Percentiles rank a stretch among this genome's conserved stretches.
These are phyloP conservation scores for Corrigiola litoralis DNA, from an alignment of 179 eudicot genomes.

Conservation along the genomic window DNA sequence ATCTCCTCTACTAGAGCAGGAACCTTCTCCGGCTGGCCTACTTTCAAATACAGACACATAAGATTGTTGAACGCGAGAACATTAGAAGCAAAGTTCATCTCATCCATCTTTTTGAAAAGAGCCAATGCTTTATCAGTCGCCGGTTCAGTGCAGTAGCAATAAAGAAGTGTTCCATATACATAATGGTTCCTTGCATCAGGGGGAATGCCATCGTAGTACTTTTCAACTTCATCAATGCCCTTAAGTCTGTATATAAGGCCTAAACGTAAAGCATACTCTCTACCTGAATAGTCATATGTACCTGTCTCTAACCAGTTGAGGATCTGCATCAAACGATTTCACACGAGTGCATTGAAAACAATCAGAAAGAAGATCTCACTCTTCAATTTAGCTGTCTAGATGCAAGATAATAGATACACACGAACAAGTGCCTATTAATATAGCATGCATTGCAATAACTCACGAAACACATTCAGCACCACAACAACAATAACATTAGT, in stretches of 20 bases:
- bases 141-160: slow-evolving; percentile 57
- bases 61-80: slow-evolving; percentile 45
- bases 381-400: no score
- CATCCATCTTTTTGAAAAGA: slow-evolving; percentile 57
- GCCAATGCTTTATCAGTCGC: slow-evolving; percentile 52
- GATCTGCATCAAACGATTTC: slow-evolving; percentile 37
- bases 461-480: no score
- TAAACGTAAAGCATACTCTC: slow-evolving; percentile 39
- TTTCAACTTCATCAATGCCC: slow-evolving; percentile 62
- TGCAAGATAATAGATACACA: no score
- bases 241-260: slow-evolving; percentile 44
- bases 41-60: slow-evolving; percentile 50
- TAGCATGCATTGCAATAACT: no score
- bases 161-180: slow-evolving; percentile 60
- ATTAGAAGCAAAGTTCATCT: slow-evolving; percentile 26
- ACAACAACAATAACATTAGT: no score
- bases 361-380: not conserved
- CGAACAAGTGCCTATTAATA: no score
- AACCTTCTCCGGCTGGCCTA: slow-evolving; percentile 59
- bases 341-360: not conserved
- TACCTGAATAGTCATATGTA: slow-evolving; percentile 21
- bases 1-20: slow-evolving; percentile 47
- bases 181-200: slow-evolving; percentile 25
- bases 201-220: slow-evolving; percentile 45
- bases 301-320: slow-evolving; percentile 67